Percentiles rank a stretch among this genome's conserved stretches.
phyloP scores from a whole-genome alignment of 148 eudicot genomes.

The Dysphania ambrosioides region DNA sequence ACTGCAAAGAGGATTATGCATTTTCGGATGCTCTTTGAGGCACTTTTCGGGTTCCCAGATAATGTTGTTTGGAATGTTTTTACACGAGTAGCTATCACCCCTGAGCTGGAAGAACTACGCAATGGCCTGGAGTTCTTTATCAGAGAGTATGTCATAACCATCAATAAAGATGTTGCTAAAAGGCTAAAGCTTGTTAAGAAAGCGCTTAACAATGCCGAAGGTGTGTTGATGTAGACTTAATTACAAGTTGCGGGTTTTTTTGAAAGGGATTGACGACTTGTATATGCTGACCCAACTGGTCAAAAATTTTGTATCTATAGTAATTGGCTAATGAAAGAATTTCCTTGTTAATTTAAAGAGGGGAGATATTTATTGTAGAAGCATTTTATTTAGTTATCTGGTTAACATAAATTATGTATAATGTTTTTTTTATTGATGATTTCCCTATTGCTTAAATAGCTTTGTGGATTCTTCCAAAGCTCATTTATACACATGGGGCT shows the following conservation, averaged over 20 bases:
- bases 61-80: constrained; percentile 73
- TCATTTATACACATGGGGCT: too few species aligned
- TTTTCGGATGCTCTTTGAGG: constrained; percentile 77
- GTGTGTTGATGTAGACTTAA: constrained; percentile 47
- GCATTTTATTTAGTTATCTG: too few species aligned
- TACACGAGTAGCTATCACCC: constrained; percentile 64
- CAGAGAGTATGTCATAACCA: constrained; percentile 47
- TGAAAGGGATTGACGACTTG: background rate
- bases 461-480: too few species aligned
- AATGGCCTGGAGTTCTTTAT: constrained; percentile 70
- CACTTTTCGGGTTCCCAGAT: constrained; percentile 60
- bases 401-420: too few species aligned
- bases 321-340: background rate
- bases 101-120: constrained; percentile 65
- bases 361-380: too few species aligned
- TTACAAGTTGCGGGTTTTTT: background rate
- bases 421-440: too few species aligned
- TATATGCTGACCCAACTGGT: background rate
- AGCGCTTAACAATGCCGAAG: constrained; percentile 73
- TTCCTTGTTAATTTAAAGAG: background rate
- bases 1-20: constrained; percentile 71
- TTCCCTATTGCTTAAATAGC: background rate
- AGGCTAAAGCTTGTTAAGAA: constrained; percentile 71
- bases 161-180: constrained; percentile 32
- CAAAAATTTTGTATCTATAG: background rate